These are phyloP conservation scores for Ceratobasidium sp. DNA, from an alignment of 1,284 basidiomycete genomes.

Conservation along the genomic window DNA sequence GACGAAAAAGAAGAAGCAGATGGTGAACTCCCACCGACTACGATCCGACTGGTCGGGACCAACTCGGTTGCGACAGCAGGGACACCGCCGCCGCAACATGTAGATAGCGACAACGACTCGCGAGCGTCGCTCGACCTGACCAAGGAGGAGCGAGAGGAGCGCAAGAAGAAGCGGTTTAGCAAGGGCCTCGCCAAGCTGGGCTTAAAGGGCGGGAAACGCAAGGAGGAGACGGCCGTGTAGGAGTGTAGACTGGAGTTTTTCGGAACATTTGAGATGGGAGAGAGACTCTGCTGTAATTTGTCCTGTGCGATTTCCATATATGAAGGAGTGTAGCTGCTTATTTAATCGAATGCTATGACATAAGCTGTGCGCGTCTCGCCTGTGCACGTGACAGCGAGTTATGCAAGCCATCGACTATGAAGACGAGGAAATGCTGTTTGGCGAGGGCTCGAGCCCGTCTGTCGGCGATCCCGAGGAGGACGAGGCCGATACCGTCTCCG, in stretches of 20 bases:
- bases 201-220: constrained; percentile 12
- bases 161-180: constrained; percentile 32
- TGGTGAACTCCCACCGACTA: constrained; percentile 6
- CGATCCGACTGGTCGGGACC: constrained; percentile 23
- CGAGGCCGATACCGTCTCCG: constrained; percentile 42
- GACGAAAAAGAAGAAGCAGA: constrained; percentile 21
- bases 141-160: constrained; percentile 14
- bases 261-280: background rate
- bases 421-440: constrained; percentile 57
- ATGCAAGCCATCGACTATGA: constrained; percentile 56
- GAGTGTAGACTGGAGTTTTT: background rate
- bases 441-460: constrained; percentile 34
- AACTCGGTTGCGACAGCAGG: constrained; percentile 1
- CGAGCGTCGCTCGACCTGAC: constrained; percentile 12
- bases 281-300: constrained; percentile 1
- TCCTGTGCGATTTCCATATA: background rate
- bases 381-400: constrained; percentile 19
- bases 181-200: constrained; percentile 21
- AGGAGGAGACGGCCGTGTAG: constrained; percentile 5
- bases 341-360: constrained; percentile 35
- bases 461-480: constrained; percentile 48
- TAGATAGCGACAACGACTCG: constrained; percentile 26
- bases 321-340: constrained; percentile 38
- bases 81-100: background rate
- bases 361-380: constrained; percentile 1